Percentiles rank a stretch among this genome's conserved stretches.
phyloP scores from a whole-genome alignment of 495 filamentous ascomycete species.

The Aspergillus nidulans region DNA sequence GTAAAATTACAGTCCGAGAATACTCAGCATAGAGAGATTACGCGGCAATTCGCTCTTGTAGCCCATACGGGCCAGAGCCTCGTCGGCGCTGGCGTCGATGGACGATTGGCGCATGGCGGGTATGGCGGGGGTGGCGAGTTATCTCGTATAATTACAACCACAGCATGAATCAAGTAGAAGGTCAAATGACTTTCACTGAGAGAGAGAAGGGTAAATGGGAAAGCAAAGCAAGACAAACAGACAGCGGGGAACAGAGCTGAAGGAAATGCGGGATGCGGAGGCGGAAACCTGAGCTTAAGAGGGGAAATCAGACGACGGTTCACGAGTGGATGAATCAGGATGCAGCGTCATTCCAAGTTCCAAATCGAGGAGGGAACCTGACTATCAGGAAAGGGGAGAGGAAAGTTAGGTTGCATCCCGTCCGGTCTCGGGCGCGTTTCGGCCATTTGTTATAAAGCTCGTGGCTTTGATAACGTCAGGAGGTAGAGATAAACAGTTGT shows the following conservation, averaged over 20 bases:
- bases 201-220: background rate
- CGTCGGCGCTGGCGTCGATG: conserved; percentile 43
- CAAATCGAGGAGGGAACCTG: background rate
- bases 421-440: conserved; percentile 1
- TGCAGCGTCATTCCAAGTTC: background rate
- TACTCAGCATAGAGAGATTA: conserved; percentile 59
- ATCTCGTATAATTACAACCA: background rate
- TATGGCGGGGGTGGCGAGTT: too few species aligned
- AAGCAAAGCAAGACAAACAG: background rate
- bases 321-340: background rate
- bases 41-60: conserved; percentile 60
- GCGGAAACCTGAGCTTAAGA: background rate
- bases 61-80: conserved; percentile 56
- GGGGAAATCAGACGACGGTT: background rate
- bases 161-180: background rate
- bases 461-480: background rate
- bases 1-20: conserved; percentile 51
- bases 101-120: conserved; percentile 20
- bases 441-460: background rate
- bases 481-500: background rate
- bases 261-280: background rate
- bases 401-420: background rate
- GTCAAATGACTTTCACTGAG: too few species aligned
- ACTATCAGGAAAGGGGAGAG: background rate
- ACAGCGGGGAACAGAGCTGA: background rate